A percentile compares a stretch with the other conserved stretches of the same genome.
Evolutionary conservation across 2,329 filamentous ascomycete species (phyloP).

Genomic region (Claviceps humidiphila): DNA sequence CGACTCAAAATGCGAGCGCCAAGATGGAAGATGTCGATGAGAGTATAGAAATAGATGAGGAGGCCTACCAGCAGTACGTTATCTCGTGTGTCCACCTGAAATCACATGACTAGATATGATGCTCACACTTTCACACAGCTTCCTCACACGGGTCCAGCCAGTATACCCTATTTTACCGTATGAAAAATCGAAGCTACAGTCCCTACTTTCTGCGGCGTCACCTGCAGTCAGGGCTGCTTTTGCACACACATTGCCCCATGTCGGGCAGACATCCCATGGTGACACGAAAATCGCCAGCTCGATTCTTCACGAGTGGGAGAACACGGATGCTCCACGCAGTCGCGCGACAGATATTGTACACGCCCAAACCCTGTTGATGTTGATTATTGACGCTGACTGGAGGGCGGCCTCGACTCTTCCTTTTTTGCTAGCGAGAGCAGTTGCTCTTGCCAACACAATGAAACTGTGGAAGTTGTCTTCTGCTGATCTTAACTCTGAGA

Average conservation of each 20-base stretch:
- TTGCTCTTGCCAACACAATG: constrained; percentile 52
- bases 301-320: constrained; percentile 40
- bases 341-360: constrained; percentile 39
- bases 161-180: constrained; percentile 53
- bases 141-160: constrained; percentile 51
- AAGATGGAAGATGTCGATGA: constrained; percentile 14
- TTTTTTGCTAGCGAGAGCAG: constrained; percentile 48
- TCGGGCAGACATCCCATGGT: constrained; percentile 27
- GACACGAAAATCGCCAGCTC: constrained; percentile 32
- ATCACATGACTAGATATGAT: not conserved
- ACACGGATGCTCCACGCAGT: constrained; percentile 23
- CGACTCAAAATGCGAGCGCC: constrained; percentile 21
- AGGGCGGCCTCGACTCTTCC: constrained; percentile 31
- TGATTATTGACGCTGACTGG: constrained; percentile 51
- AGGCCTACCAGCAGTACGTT: constrained; percentile 31
- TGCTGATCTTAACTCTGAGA: constrained; percentile 35
- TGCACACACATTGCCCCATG: constrained; percentile 46
- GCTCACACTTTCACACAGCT: constrained; percentile 26
- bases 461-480: constrained; percentile 35
- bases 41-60: constrained; percentile 23
- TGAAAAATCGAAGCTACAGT: constrained; percentile 40
- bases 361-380: constrained; percentile 52
- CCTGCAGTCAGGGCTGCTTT: constrained; percentile 49
- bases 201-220: constrained; percentile 43
- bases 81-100: not conserved